A percentile compares a stretch with the other conserved stretches of the same genome.
Evolutionary conservation across 306 rosid species (phyloP).

Genomic region (Lithocarpus polystachyus): DNA sequence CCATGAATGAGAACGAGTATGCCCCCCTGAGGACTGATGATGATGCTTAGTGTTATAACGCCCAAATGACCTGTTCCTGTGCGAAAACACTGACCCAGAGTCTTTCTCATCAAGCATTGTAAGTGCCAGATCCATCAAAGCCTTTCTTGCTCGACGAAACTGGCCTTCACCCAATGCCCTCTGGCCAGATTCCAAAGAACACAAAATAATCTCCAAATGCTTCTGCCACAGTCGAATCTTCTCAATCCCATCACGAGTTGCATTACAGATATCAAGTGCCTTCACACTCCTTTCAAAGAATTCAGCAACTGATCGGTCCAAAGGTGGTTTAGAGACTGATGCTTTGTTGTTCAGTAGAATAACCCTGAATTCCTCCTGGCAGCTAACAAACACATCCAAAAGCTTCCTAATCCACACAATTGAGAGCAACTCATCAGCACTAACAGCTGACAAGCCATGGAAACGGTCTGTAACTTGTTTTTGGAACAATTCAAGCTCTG

Average conservation of each 20-base stretch:
- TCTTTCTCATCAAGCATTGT: conserved; percentile 70
- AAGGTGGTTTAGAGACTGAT: conserved; percentile 50
- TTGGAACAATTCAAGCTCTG: conserved; percentile 57
- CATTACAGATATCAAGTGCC: conserved; percentile 83
- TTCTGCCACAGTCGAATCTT: conserved; percentile 63
- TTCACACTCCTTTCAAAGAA: conserved; percentile 70
- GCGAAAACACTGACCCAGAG: conserved; percentile 55
- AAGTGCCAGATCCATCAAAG: conserved; percentile 69
- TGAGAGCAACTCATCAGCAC: conserved; percentile 63
- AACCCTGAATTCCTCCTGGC: conserved; percentile 59
- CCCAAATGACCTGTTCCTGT: conserved; percentile 74
- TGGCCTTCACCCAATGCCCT: conserved; percentile 71
- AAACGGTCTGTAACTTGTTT: conserved; percentile 53
- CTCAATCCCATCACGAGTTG: conserved; percentile 66
- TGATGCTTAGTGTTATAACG: conserved; percentile 50
- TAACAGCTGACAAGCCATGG: conserved; percentile 44
- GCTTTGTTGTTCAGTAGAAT: conserved; percentile 52
- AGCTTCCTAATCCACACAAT: conserved; percentile 66
- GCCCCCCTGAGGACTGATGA: conserved; percentile 36
- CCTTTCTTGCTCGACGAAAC: conserved; percentile 79
- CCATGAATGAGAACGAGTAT: conserved; percentile 96
- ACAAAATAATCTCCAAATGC: conserved; percentile 64
- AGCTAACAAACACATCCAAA: conserved; percentile 44
- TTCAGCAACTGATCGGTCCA: conserved; percentile 56
- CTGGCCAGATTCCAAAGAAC: conserved; percentile 61